A percentile compares a stretch with the other conserved stretches of the same genome.
phyloP scores from a whole-genome alignment of 1,139 yeast species.

The Pichia sp. region DNA sequence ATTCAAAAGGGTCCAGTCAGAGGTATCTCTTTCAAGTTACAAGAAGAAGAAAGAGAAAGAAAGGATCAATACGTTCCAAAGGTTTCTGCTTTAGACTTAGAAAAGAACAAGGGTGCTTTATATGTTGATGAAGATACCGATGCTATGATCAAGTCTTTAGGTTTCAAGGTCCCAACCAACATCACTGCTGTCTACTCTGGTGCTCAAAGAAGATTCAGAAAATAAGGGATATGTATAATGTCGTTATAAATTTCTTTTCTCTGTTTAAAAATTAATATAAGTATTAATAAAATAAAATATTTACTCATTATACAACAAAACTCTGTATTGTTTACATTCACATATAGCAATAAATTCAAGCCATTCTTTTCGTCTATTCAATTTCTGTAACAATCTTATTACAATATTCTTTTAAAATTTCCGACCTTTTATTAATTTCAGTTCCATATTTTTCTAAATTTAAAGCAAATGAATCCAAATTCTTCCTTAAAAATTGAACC shows the following conservation, averaged over 20 bases:
- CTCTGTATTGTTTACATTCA: not conserved
- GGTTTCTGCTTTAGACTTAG: constrained; percentile 98
- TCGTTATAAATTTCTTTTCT: constrained; percentile 8
- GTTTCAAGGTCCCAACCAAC: constrained; percentile 91
- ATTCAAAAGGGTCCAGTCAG: constrained; percentile 99
- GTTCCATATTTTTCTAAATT: constrained; percentile 33
- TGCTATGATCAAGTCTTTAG: constrained; percentile 91
- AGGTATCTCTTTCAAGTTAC: constrained; percentile 99
- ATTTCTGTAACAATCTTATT: constrained; percentile 34
- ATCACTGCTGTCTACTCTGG: constrained; percentile 91
- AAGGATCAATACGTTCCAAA: constrained; percentile 99
- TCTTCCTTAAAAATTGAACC: constrained; percentile 28
- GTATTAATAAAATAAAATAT: constrained; percentile 7
- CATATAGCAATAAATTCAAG: not conserved
- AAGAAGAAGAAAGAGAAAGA: constrained; percentile 99
- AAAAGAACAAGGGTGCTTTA: constrained; percentile 93
- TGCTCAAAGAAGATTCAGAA: constrained; percentile 91
- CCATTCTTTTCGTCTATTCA: constrained; percentile 4
- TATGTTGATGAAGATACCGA: constrained; percentile 98
- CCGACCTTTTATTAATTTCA: constrained; percentile 32
- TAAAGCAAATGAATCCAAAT: constrained; percentile 35
- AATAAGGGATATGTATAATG: constrained; percentile 41
- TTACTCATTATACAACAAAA: constrained; percentile 1
- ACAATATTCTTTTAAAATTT: constrained; percentile 35
- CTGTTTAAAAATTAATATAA: constrained; percentile 10